These are phyloP conservation scores for Vicia faba DNA, from an alignment of 306 rosid genomes.

Conservation along the genomic window DNA sequence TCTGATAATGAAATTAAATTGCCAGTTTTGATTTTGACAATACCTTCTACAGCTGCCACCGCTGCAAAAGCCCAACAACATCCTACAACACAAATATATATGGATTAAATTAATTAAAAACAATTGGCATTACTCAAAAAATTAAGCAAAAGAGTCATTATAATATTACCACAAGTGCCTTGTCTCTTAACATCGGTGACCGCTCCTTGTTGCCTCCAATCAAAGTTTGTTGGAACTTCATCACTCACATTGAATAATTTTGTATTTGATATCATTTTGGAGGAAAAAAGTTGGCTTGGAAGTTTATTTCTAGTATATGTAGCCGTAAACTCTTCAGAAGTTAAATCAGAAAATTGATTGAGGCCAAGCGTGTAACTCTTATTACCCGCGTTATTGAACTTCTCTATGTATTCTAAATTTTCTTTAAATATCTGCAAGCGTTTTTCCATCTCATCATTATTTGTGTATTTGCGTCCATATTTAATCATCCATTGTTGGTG, in stretches of 20 bases:
- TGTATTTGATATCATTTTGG: no score
- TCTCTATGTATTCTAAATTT: slow-evolving; percentile 44
- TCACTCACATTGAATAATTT: not conserved
- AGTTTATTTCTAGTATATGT: slow-evolving; percentile 5
- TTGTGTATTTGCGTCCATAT: not conserved
- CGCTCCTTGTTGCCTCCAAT: slow-evolving; percentile 9
- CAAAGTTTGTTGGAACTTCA: not conserved
- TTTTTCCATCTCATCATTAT: slow-evolving; percentile 35
- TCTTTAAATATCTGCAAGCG: slow-evolving; percentile 39
- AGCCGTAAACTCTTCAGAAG: slow-evolving; percentile 45
- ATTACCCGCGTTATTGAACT: slow-evolving; percentile 40
- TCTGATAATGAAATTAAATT: not conserved
- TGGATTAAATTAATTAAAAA: no score
- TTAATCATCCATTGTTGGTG: slow-evolving; percentile 43
- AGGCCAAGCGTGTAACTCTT: slow-evolving; percentile 40
- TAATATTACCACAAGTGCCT: slow-evolving; percentile 6
- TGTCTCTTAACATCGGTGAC: not conserved
- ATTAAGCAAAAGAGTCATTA: not conserved
- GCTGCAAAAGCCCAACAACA: not conserved
- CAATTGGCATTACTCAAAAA: not conserved
- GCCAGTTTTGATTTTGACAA: not conserved
- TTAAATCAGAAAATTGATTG: slow-evolving; percentile 46
- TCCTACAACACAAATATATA: not conserved
- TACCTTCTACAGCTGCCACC: not conserved
- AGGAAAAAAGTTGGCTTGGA: not conserved